Evolutionary conservation across 768 basidiomycete genomes (phyloP), one percentile per base, ranked within the genome.

Genomic region (Mycena galopus): DNA sequence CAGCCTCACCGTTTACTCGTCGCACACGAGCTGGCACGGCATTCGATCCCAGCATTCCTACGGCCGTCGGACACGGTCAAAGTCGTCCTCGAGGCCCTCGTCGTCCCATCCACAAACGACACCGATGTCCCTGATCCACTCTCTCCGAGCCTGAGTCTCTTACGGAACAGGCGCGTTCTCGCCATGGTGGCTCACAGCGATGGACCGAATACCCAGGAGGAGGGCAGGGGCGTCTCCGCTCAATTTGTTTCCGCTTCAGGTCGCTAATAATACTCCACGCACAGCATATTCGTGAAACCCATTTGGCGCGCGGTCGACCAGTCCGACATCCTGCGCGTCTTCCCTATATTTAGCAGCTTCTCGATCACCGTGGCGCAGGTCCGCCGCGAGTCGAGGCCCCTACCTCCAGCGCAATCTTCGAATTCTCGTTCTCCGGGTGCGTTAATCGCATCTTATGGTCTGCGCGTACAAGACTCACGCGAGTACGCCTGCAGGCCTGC

Each of bases 331-430:
- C 83, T 89, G 68, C 85, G 84, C 60, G 83, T 88, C 3, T 86
- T 89, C n/a, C 91, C 91, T 4, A 87, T 94, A 35, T 85, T 87
- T 62, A 85, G 84, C 12, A 80, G 84, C 37, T 89, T 93, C 75
- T 81, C 85, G 4, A 84, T 93, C 44, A 79, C 83, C 11, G 88
- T 93, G 81, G 86, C 90, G 2, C 92, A 93, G 77, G 83, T 86
- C 47, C 83, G 81, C 30, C 82, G 82, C 16, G 76, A 75, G 47
- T 84, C 85, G 0, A 63, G 74, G 44, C 63, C 77, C 33, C 58
- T 77, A 55, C n/a, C n/a, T n/a, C n/a, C n/a, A n/a, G 59, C 78
- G 3, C 78, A 77, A 57, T 64, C 84, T 4, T 74, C 74, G 6
- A n/a, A n/a, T n/a, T n/a, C n/a, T n/a, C n/a, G n/a, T n/a, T n/a